Base-by-base conservation (phyloP, 1,284 basidiomycete species). In the Tilletia caries region DNA sequence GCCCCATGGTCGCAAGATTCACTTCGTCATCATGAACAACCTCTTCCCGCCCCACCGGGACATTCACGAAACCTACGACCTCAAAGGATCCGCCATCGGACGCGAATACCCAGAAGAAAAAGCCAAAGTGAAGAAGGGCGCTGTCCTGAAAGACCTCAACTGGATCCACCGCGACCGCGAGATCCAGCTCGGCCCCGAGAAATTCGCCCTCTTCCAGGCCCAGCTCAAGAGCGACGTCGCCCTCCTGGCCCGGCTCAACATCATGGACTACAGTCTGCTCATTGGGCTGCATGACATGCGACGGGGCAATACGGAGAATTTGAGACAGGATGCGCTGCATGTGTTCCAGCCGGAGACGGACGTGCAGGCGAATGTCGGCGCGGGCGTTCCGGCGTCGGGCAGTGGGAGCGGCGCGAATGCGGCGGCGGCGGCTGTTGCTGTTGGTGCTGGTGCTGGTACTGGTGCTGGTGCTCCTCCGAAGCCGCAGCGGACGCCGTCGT, bases 1-100 rank as follows among this genome's bases (percentile, higher is more conserved):
- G 3, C 95, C 95, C 0, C 88, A 89, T 27, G 95, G 95, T 0
- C 87, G 88, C 67, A 98, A 98, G 86, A 98, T 98, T 69, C 95
- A 98, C 84, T 98, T 98, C 83, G 93, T 98, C 69, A 96, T 98
- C 85, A 98, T 98, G 95, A 98, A 98, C 87, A 98, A 98, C 83
- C 88, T 98, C 58, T 98, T 98, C 86, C 95, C 95, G 0, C 91
- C 95, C 0, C 95, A 98, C 85, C 90, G 93, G 76, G 96, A 98
- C 83, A 88, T 98, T 64, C 95, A 98, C 85, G 95, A 98, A 86
- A 96, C 95, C 41, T 98, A 92, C 83, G 95, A 98, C 83, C 87
- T 98, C 74, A 98, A 98, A 83, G 95, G 95, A 0, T 93, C 91
- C 52, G 93, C 94, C 0, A 90, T 94, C 1, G 94, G 95, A 0